Conservation (phyloP, 305 asterid species). For the Andrographis paniculata region DNA sequence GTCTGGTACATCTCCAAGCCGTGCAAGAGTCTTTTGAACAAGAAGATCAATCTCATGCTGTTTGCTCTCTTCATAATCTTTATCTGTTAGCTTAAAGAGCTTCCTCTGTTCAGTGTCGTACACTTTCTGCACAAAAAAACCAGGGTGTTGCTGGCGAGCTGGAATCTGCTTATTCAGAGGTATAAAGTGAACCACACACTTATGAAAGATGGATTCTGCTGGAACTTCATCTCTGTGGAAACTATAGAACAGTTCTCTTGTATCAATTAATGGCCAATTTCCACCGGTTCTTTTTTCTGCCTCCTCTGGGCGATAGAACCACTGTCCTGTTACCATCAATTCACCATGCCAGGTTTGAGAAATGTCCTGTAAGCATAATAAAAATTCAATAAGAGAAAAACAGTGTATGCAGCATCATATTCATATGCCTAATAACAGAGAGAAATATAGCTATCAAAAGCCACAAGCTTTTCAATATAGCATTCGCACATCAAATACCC, state of each 20-base stretch:
- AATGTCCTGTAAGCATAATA: conserved; percentile 45
- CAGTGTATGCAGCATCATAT: too few relatives aligned
- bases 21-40: conserved; percentile 65
- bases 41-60: conserved; percentile 82
- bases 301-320: conserved; percentile 98
- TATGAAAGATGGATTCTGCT: conserved; percentile 93
- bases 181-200: conserved; percentile 80
- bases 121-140: conserved; percentile 82
- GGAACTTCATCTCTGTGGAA: conserved; percentile 92
- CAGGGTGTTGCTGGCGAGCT: conserved; percentile 68
- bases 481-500: too few relatives aligned
- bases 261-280: conserved; percentile 64
- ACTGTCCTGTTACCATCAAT: conserved; percentile 73
- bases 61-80: conserved; percentile 76
- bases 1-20: conserved; percentile 64
- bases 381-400: not conserved
- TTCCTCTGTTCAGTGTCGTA: conserved; percentile 67
- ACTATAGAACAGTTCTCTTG: conserved; percentile 84
- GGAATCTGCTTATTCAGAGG: conserved; percentile 78
- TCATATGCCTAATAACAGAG: too few relatives aligned
- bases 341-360: conserved; percentile 36
- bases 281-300: conserved; percentile 73
- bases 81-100: conserved; percentile 75
- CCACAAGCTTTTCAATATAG: too few relatives aligned
- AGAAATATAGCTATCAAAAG: too few relatives aligned